These are phyloP conservation scores for Blastocystis sp. DNA, from an alignment of 352 stramenopile species.

Conservation along the genomic window DNA sequence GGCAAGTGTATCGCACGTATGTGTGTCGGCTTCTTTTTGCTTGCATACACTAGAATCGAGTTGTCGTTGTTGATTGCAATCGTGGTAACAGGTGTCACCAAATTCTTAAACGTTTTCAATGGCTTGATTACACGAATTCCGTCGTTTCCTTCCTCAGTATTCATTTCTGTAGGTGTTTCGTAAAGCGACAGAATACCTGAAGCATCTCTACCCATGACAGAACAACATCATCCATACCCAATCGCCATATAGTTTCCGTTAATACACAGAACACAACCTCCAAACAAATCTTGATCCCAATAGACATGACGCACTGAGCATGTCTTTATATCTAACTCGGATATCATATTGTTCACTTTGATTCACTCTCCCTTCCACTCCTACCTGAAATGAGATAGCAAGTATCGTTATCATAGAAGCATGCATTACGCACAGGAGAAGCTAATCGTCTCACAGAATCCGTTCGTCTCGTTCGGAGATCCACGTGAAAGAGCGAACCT, in stretches of 20 bases:
- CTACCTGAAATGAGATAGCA: slow-evolving; percentile 6
- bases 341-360: slow-evolving; percentile 10
- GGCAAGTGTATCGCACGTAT: neutral
- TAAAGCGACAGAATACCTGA: neutral
- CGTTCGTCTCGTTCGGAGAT: neutral
- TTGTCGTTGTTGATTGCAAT: slow-evolving; percentile 36
- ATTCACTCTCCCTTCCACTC: neutral
- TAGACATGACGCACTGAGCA: neutral
- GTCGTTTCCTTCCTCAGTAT: neutral
- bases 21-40: neutral
- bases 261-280: neutral
- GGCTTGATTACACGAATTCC: neutral
- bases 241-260: slow-evolving; percentile 24
- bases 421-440: neutral
- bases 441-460: neutral
- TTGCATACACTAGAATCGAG: slow-evolving; percentile 21
- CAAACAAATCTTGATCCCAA: slow-evolving; percentile 32
- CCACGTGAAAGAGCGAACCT: neutral
- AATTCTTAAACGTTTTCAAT: slow-evolving; percentile 42
- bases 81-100: neutral
- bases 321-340: neutral
- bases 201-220: neutral
- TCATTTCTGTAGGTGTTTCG: neutral
- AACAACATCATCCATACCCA: neutral
- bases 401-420: slow-evolving; percentile 33